A percentile compares a stretch with the other conserved stretches of the same genome.
phyloP scores from a whole-genome alignment of 129 eudicot genomes.

The Chrysanthemum makinoi region DNA sequence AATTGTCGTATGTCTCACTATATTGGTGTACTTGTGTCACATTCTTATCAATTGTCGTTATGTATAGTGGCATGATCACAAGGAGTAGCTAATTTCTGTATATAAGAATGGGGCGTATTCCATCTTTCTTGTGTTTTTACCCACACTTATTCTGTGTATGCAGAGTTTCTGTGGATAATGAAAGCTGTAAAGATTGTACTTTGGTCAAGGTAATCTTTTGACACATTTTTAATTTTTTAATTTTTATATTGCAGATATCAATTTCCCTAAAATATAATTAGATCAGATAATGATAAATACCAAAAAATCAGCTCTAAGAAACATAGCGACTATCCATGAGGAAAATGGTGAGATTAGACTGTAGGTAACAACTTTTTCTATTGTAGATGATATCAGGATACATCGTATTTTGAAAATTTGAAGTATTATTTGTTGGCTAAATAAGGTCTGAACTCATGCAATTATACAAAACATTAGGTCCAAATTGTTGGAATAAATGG shows the following conservation, averaged over 20 bases:
- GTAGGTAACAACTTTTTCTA: no score
- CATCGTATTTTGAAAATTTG: no score
- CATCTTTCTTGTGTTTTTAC: slow-evolving; percentile 17
- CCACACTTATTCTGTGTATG: slow-evolving; percentile 20
- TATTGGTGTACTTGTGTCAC: neutral
- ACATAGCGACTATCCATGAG: neutral
- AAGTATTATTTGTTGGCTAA: no score
- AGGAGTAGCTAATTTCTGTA: neutral
- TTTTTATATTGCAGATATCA: slow-evolving; percentile 1
- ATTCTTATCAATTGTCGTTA: neutral
- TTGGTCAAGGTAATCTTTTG: slow-evolving; percentile 66
- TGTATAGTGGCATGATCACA: neutral
- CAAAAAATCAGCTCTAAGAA: neutral
- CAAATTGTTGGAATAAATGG: neutral
- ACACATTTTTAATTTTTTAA: neutral
- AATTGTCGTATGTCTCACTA: no score
- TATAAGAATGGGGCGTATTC: neutral
- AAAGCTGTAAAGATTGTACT: slow-evolving; percentile 72
- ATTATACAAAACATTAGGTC: neutral
- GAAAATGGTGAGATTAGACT: neutral
- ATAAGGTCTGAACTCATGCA: no score
- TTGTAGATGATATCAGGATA: no score
- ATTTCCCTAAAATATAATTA: neutral
- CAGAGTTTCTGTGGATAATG: slow-evolving; percentile 86
- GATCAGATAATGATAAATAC: neutral